Evolutionary conservation across 257 asterid genomes (phyloP).

Genomic region (Anisodus acutangulus): DNA sequence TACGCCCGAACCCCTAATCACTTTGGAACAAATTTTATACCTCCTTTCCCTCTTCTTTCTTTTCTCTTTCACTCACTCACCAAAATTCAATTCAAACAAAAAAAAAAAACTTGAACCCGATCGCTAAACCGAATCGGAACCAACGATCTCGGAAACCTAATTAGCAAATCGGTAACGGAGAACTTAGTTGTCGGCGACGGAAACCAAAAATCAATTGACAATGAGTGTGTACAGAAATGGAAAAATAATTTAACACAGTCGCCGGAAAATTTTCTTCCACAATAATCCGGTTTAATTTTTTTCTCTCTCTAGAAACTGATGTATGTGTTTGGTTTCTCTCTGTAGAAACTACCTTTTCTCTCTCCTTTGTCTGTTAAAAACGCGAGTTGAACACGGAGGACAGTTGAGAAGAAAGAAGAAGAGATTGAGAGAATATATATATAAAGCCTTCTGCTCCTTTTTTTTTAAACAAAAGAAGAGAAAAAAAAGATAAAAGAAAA

Average conservation of each 20-base stretch:
- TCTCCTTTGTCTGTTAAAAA: conserved; percentile 47
- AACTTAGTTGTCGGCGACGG: background rate
- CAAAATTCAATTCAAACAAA: conserved; percentile 7
- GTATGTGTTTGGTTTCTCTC: conserved; percentile 34
- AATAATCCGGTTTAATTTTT: background rate
- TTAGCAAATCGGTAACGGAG: background rate
- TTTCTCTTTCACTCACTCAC: background rate
- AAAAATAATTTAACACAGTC: background rate
- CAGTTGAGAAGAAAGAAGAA: conserved; percentile 54
- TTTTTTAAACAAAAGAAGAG: background rate
- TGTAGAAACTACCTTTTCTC: conserved; percentile 4
- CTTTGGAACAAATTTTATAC: background rate
- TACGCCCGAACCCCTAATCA: background rate
- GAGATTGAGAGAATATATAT: conserved; percentile 10
- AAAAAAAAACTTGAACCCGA: background rate
- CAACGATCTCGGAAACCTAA: background rate
- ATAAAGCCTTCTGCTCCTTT: background rate
- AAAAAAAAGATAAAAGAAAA: background rate
- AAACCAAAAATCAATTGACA: conserved; percentile 24
- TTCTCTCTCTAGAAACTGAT: conserved; percentile 33
- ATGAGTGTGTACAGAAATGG: conserved; percentile 25
- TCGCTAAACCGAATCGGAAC: background rate
- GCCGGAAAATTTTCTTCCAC: background rate
- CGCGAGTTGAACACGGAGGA: conserved; percentile 95
- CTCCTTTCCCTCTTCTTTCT: background rate